Evolutionary conservation across 1,139 yeast species (phyloP), one percentile per base, ranked within the genome.

Genomic region (Kodamaea arcana): DNA sequence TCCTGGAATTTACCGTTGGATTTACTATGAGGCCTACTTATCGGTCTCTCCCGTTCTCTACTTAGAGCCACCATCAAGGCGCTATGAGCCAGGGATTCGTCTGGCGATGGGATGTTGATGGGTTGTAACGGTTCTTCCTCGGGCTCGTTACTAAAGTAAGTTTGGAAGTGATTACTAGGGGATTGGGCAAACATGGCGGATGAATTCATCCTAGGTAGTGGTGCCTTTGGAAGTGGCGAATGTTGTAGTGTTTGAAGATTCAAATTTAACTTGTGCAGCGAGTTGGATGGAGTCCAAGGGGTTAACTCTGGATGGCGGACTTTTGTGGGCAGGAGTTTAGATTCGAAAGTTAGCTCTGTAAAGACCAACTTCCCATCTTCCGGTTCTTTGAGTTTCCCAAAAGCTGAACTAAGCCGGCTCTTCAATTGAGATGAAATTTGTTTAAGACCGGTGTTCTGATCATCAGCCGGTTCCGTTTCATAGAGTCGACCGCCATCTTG

Each of bases 1-100:
- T n/a, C n/a, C n/a, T n/a, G n/a, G n/a, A n/a, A n/a, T n/a, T n/a
- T n/a, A n/a, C n/a, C n/a, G n/a, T n/a, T n/a, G n/a, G n/a, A n/a
- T 9, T 18, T 18, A 6, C 22, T 18, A 7, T 7, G 22, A 7
- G 22, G 22, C 6, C 9, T 9, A n/a, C n/a, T n/a, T n/a, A n/a
- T 34, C 27, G 25, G 22, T 22, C 29, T 31, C 22, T 18, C 22
- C 28, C 29, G 29, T 26, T 34, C 20, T 29, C 32, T 29, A 8
- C 59, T 53, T 27, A 67, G 48, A 1, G 74, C 69, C 2, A 72
- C 72, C 44, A 65, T 50, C 30, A 69, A 53, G 3, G 74, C 75
- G 37, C 68, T 74, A 5, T 74, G 74, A 45, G 70, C 65, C 12
- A 63, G 49, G 40, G 65, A 72, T 41, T 64, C 71, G 33, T 65